phyloP scores from a whole-genome alignment of 2,329 filamentous ascomycete species.

The Elsinoe ampelina region DNA sequence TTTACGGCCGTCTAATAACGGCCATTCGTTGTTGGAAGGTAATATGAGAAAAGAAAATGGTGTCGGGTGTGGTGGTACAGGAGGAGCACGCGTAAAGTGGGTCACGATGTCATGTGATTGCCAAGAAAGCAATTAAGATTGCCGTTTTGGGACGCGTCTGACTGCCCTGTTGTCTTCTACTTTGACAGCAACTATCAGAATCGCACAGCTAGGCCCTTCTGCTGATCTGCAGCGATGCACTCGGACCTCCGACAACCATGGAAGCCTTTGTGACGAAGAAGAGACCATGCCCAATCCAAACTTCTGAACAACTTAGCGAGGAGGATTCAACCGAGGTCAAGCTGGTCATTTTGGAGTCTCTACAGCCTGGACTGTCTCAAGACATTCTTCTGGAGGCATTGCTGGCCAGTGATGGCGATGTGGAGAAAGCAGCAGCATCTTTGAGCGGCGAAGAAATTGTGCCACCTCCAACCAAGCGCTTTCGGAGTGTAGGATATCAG shows the following conservation, averaged over 20 bases:
- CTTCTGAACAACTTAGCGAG: slow-evolving; percentile 29
- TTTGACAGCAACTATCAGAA: neutral
- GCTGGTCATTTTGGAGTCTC: slow-evolving; percentile 69
- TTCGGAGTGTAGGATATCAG: slow-evolving; percentile 32
- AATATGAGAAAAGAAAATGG: neutral
- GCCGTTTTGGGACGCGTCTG: neutral
- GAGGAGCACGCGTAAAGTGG: slow-evolving; percentile 1
- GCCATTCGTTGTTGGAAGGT: neutral
- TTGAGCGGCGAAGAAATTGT: slow-evolving; percentile 31
- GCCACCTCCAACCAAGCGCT: slow-evolving; percentile 15
- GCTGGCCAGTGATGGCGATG: slow-evolving; percentile 66
- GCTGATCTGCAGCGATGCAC: neutral
- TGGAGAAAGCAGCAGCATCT: slow-evolving; percentile 53
- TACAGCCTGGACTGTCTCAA: slow-evolving; percentile 57
- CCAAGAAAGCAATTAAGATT: neutral
- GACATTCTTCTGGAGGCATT: slow-evolving; percentile 68
- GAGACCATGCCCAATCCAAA: slow-evolving; percentile 15
- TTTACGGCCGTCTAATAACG: neutral
- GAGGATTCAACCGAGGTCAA: slow-evolving; percentile 86
- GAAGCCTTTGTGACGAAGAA: slow-evolving; percentile 23
- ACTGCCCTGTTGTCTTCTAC: neutral
- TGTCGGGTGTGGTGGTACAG: neutral
- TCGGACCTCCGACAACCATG: slow-evolving; percentile 17
- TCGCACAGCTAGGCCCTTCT: neutral
- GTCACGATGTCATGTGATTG: neutral